These are phyloP conservation scores for Clonostachys chloroleuca DNA, from an alignment of 2,329 filamentous ascomycete genomes.

Conservation along the genomic window DNA sequence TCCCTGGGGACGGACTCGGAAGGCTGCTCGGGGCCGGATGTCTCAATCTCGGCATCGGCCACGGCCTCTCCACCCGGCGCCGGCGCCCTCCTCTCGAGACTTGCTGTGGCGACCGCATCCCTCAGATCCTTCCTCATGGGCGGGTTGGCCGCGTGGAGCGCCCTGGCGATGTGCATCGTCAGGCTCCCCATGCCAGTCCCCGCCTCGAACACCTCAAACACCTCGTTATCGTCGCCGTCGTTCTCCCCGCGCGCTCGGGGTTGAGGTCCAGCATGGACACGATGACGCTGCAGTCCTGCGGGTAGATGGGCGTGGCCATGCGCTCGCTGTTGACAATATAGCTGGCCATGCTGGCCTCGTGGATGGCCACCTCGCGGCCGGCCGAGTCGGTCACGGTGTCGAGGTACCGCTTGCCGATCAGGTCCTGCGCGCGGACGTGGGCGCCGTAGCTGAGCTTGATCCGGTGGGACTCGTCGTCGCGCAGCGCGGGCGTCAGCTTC, in stretches of 20 bases:
- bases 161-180: slow-evolving; percentile 70
- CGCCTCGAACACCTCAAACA: slow-evolving; percentile 75
- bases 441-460: slow-evolving; percentile 39
- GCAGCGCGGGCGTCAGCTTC: slow-evolving; percentile 28
- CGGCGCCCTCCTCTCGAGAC: neutral
- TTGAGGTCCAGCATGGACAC: slow-evolving; percentile 75
- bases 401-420: slow-evolving; percentile 60
- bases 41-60: neutral
- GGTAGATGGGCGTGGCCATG: slow-evolving; percentile 72
- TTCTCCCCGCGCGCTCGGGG: slow-evolving; percentile 33
- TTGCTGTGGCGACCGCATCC: neutral
- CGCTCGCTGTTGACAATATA: slow-evolving; percentile 66
- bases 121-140: neutral
- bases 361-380: slow-evolving; percentile 47
- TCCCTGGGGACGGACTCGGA: no score
- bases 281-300: slow-evolving; percentile 70
- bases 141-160: slow-evolving; percentile 70
- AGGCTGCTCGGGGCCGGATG: neutral
- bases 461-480: neutral
- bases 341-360: slow-evolving; percentile 65
- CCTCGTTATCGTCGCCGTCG: slow-evolving; percentile 19
- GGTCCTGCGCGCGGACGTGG: slow-evolving; percentile 31
- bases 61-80: neutral
- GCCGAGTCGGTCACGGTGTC: slow-evolving; percentile 52
- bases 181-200: slow-evolving; percentile 82